A percentile compares a stretch with the other conserved stretches of the same genome.
phyloP scores from a whole-genome alignment of 257 asterid genomes.

The Gardenia jasminoides region DNA sequence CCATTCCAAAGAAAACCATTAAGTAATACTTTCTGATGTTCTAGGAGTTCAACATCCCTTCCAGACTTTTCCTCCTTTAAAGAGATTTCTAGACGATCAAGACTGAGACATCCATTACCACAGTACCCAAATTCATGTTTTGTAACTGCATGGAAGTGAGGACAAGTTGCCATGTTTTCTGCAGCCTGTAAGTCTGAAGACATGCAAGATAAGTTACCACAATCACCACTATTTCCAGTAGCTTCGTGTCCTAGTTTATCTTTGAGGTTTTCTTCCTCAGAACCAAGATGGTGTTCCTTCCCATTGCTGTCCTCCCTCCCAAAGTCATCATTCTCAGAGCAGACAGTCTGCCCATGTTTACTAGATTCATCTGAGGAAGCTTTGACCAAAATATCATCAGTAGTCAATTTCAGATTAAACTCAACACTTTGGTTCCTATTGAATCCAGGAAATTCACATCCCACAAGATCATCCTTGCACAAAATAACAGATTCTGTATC shows the following conservation, averaged over 20 bases:
- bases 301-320: slow-evolving; percentile 11
- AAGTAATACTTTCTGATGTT: slow-evolving; percentile 69
- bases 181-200: slow-evolving; percentile 31
- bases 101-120: slow-evolving; percentile 40
- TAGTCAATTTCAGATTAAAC: slow-evolving; percentile 25
- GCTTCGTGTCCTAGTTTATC: slow-evolving; percentile 22
- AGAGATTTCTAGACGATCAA: slow-evolving; percentile 28
- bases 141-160: slow-evolving; percentile 4
- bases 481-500: slow-evolving; percentile 63
- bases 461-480: slow-evolving; percentile 60
- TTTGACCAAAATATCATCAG: slow-evolving; percentile 9
- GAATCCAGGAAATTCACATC: slow-evolving; percentile 42
- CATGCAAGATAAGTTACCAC: slow-evolving; percentile 36
- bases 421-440: slow-evolving; percentile 21
- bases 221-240: slow-evolving; percentile 19
- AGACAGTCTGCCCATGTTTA: slow-evolving; percentile 13
- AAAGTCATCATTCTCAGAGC: slow-evolving; percentile 19
- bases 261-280: slow-evolving; percentile 23
- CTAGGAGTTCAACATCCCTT: slow-evolving; percentile 46
- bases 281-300: neutral
- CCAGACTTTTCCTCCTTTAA: slow-evolving; percentile 31
- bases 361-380: slow-evolving; percentile 21
- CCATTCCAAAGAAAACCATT: slow-evolving; percentile 83
- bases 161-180: slow-evolving; percentile 24
- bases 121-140: slow-evolving; percentile 13